A percentile compares a stretch with the other conserved stretches of the same genome.
These are phyloP conservation scores for Verruconis gallopava DNA, from an alignment of 2,329 filamentous ascomycete species.

Conservation along the genomic window DNA sequence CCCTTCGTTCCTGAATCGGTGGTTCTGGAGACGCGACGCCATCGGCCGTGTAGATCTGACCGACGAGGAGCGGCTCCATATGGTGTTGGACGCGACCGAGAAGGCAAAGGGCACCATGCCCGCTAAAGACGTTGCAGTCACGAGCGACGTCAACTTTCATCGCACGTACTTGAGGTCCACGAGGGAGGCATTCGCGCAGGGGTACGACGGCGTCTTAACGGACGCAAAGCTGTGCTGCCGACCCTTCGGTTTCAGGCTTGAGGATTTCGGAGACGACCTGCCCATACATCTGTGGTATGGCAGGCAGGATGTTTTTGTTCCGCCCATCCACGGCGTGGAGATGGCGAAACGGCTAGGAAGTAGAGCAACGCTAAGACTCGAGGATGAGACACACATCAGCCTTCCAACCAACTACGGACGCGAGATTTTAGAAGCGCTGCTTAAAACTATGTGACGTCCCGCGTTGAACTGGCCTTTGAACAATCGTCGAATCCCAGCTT, in stretches of 20 bases:
- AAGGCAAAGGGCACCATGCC: constrained; percentile 9
- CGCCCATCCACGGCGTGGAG: constrained; percentile 21
- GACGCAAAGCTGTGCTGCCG: constrained; percentile 20
- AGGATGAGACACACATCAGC: constrained; percentile 25
- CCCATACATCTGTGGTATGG: constrained; percentile 27
- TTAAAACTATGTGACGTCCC: too few relatives aligned
- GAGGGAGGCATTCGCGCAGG: constrained; percentile 19
- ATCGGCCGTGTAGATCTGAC: constrained; percentile 20
- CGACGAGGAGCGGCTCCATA: constrained; percentile 20
- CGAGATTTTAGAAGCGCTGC: constrained; percentile 14
- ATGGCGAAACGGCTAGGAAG: constrained; percentile 20
- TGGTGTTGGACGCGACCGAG: constrained; percentile 12
- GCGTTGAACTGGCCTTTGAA: too few relatives aligned
- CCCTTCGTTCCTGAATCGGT: constrained; percentile 14
- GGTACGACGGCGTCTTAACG: constrained; percentile 18
- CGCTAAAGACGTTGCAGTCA: constrained; percentile 17
- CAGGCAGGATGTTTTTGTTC: constrained; percentile 21
- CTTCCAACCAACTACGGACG: constrained; percentile 12
- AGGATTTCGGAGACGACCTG: constrained; percentile 24
- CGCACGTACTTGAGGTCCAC: constrained; percentile 15
- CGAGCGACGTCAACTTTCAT: constrained; percentile 15
- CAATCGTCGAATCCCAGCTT: too few relatives aligned
- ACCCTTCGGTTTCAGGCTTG: constrained; percentile 22
- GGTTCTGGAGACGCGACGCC: constrained; percentile 18
- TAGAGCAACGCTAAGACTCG: constrained; percentile 19